Evolutionary conservation across 2,329 filamentous ascomycete species (phyloP), one percentile per base, ranked within the genome.

Genomic region (Fusarium sp.): DNA sequence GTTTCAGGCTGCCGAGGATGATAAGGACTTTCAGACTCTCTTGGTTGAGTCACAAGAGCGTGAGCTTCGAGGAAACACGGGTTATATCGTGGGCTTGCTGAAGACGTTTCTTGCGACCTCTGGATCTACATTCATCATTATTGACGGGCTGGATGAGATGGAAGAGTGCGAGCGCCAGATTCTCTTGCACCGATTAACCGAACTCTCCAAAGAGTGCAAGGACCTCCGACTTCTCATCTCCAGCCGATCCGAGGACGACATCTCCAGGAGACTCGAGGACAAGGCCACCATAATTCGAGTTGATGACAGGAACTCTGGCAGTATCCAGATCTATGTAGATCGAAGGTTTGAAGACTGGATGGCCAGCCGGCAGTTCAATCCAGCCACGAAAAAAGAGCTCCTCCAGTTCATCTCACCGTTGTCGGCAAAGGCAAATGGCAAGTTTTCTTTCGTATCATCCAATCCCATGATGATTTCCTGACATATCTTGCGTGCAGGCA

Each of bases 11-110:
- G n/a, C n/a, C 25, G 38, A 29, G 50, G 35, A 38, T 38, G 35
- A 38, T 6, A 38, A 38, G 35, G 35, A 38, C 35, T 38, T 45
- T 31, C 61, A 42, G 20, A 33, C 47, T 27, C 35, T 42, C 35
- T 38, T 38, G 35, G 35, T 38, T 38, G 35, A 38, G 16, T 38
- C 35, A 38, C 35, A 38, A 38, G 65, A 68, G 52, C 65, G 59
- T 20, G 59, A 68, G 22, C 60, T 64, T 40, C 50, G 20, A 59
- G 59, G 50, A 18, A 68, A 64, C 45, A 45, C 54, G 22, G 33
- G 16, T 20, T 27, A 50, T 54, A 35, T 52, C 14, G 47, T 69
- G 7, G 35, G 35, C 7, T 38, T 38, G 35, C 16, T 38, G 16
- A 38, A 38, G 16, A 38, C 35, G 16, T 38, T 38, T 38, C 35